Conservation (phyloP, 2,329 filamentous ascomycete species). For the Lojkania enalia region DNA sequence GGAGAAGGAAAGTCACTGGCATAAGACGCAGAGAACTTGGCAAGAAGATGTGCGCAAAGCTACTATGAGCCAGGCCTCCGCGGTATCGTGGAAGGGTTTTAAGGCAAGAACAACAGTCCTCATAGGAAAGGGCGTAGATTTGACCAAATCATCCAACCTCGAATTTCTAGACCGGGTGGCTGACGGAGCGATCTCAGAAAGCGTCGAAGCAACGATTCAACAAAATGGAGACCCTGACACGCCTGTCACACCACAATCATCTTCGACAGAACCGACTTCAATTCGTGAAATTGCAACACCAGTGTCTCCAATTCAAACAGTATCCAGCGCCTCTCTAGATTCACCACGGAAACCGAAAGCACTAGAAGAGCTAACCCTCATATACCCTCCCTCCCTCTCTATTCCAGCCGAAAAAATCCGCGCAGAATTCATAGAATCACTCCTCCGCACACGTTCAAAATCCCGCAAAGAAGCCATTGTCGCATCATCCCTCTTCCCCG, state of each 20-base stretch:
- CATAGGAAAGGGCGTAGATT: slow-evolving; percentile 46
- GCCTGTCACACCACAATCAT: neutral
- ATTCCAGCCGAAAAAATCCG: slow-evolving; percentile 40
- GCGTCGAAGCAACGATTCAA: slow-evolving; percentile 5
- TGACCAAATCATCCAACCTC: slow-evolving; percentile 47
- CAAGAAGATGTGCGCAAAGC: slow-evolving; percentile 51
- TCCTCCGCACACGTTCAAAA: slow-evolving; percentile 48
- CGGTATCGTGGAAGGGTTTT: slow-evolving; percentile 48
- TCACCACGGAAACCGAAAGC: slow-evolving; percentile 32
- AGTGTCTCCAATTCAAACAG: slow-evolving; percentile 33
- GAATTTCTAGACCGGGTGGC: slow-evolving; percentile 51
- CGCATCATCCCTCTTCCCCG: slow-evolving; percentile 48
- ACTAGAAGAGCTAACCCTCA: slow-evolving; percentile 47
- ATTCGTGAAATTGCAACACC: slow-evolving; percentile 11
- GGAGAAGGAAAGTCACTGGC: slow-evolving; percentile 47
- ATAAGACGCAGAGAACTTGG: slow-evolving; percentile 52
- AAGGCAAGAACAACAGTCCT: slow-evolving; percentile 48
- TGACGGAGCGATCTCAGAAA: slow-evolving; percentile 16
- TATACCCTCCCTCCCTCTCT: slow-evolving; percentile 43
- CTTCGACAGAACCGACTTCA: neutral
- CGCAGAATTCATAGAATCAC: slow-evolving; percentile 47
- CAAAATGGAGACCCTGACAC: neutral
- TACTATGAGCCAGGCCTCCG: slow-evolving; percentile 47
- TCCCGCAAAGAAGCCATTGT: slow-evolving; percentile 49
- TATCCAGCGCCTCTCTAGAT: neutral